Evolutionary conservation across 2,329 filamentous ascomycete species (phyloP), one percentile per base, ranked within the genome.

Genomic region (Diplodia seriata): DNA sequence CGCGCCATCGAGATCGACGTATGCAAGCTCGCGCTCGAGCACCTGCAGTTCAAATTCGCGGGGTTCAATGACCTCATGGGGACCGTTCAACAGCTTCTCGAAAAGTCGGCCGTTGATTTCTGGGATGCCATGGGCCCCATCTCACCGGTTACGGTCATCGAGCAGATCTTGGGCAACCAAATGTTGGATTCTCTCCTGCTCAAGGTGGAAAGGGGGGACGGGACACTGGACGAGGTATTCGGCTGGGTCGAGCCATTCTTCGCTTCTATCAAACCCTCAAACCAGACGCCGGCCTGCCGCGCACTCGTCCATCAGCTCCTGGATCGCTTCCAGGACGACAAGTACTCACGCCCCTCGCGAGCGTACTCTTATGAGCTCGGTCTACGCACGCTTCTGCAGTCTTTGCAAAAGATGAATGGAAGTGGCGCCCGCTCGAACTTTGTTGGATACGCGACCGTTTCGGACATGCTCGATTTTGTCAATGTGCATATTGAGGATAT

Each of bases 71-170:
- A 89, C 68, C 83, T 95, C 18, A 84, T 97, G 55, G 87, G 89
- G 67, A 88, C 90, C 1, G 86, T 97, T 69, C 87, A 87, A 54
- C 83, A 83, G 14, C 85, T 97, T 18, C 82, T 97, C 64, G 86
- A 89, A 71, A 93, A 91, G 73, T 90, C 92, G 0, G 86, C 93
- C 0, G 86, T 86, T 66, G 91, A 91, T 54, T 95, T 97, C 73
- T 97, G 94, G 94, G 90, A 93, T 73, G 90, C 93, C 1, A 90
- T 97, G 80, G 90, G 91, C 62, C 87, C 92, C 36, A 92, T 94
- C 62, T 90, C 91, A 0, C 90, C 93, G 3, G 89, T 89, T 51
- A 88, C 90, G 40, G 88, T 98, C 57, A 88, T 93, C n/a, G 93
- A 97, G 75, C 87, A 93, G 70, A 87, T 97, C 53, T 92, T 95